Conservation (phyloP, 257 asterid genomes). For the Solanum clarkiae region DNA sequence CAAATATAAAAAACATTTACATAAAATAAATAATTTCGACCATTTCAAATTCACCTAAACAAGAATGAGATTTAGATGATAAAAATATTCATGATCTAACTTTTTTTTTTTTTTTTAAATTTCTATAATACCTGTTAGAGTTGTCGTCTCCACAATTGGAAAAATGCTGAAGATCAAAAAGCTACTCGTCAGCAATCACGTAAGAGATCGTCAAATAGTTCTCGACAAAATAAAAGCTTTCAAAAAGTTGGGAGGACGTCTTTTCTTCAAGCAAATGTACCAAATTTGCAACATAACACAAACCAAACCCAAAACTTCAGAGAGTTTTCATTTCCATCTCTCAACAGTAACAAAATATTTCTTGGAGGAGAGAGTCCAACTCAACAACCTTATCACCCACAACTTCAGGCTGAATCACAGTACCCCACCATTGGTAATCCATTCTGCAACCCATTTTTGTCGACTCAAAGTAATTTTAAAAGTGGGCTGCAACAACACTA, state of each 20-base stretch:
- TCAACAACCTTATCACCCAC: neutral
- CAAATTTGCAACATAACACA: neutral
- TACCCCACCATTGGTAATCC: neutral
- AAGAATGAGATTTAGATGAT: no score
- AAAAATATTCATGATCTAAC: neutral
- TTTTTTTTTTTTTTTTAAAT: no score
- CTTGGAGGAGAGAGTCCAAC: neutral
- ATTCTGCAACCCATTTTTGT: neutral
- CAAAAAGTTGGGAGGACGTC: neutral
- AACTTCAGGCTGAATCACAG: neutral
- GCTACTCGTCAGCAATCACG: neutral
- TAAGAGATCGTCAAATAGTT: neutral
- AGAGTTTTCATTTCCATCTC: neutral
- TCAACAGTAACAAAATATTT: no score
- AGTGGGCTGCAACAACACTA: neutral
- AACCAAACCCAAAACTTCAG: neutral
- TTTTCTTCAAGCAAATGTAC: neutral
- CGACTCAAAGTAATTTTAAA: neutral
- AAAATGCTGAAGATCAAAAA: no score
- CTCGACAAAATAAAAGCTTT: neutral
- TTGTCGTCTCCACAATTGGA: neutral
- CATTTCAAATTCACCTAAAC: neutral
- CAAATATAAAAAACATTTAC: no score
- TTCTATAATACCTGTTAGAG: neutral
- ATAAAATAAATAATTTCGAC: no score